Evolutionary conservation across 2,329 filamentous ascomycete genomes (phyloP).

Genomic region (Phialophora tarda): DNA sequence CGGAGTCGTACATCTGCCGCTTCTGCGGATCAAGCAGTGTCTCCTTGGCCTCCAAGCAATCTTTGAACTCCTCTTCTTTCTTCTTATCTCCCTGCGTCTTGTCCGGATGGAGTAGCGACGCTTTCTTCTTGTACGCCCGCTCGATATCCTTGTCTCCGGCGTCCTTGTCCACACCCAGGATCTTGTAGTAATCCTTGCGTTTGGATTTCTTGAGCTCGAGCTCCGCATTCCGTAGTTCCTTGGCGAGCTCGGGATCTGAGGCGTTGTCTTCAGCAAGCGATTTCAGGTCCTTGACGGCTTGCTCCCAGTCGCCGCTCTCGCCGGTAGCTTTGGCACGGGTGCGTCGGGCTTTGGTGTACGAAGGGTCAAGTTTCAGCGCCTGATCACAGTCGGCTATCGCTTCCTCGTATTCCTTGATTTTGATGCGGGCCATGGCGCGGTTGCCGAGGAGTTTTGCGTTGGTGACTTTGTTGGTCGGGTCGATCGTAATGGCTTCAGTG

Average conservation of each 20-base stretch:
- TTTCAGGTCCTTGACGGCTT: constrained; percentile 88
- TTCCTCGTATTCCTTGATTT: constrained; percentile 79
- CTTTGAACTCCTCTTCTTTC: constrained; percentile 94
- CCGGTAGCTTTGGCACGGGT: constrained; percentile 91
- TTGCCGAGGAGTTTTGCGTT: constrained; percentile 97
- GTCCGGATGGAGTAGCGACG: constrained; percentile 93
- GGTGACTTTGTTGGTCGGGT: constrained; percentile 85
- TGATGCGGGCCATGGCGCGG: constrained; percentile 79
- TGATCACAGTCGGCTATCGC: constrained; percentile 86
- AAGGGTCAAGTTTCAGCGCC: constrained; percentile 80
- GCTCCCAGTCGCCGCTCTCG: constrained; percentile 87
- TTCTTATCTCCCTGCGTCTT: constrained; percentile 89
- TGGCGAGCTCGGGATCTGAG: constrained; percentile 76
- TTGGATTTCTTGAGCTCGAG: constrained; percentile 97
- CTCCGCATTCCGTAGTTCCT: constrained; percentile 88
- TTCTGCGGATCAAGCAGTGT: constrained; percentile 94
- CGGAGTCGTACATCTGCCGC: constrained; percentile 86
- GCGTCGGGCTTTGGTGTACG: constrained; percentile 88
- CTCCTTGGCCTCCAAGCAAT: constrained; percentile 96
- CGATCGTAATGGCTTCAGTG: constrained; percentile 78
- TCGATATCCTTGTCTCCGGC: constrained; percentile 86
- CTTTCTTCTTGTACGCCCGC: constrained; percentile 93
- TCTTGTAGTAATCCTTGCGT: constrained; percentile 99
- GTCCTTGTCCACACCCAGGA: constrained; percentile 84
- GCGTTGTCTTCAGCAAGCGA: constrained; percentile 81